Base-by-base conservation (phyloP, 2,329 filamentous ascomycete species). In the Aureobasidium lini region DNA sequence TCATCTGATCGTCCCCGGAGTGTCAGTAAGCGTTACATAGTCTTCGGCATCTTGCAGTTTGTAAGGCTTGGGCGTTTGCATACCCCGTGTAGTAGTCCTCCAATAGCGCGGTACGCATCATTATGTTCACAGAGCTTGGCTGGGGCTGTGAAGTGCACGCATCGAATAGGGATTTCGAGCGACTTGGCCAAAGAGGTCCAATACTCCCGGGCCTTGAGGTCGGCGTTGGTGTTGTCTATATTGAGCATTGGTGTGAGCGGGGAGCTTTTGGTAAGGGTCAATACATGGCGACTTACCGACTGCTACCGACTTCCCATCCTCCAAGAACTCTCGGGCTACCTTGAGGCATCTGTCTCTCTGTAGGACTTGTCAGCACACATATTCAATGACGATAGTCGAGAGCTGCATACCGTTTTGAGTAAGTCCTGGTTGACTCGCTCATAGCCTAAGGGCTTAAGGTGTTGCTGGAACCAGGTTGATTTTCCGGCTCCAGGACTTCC, bases 211-310 rank as follows among this genome's bases (percentile, higher is more conserved):
- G 87, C 90, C 56, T 89, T 87, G 10, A 79, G 71, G 73, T 95
- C 88, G 32, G 92, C 84, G 70, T 99, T 99, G n/a, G 94, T 97
- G 72, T 96, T 97, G 73, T 99, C 94, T 94, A 16, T 4, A 23
- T 44, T n/a, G 9, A n/a, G 2, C 23, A 42, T 15, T 42, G 9
- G 6, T 23, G 6, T 54, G 37, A 54, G 16, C 15, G 8, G 7
- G 16, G 13, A 18, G 11, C 9, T n/a, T 28, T 36, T 3, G n/a
- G 11, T 7, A 15, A 4, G 23, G 15, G 32, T 9, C 36, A 31
- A 10, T 10, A 11, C 8, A 28, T 6, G 29, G 10, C 9, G 2
- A 54, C 84, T 65, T 79, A 94, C 90, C 90, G 61, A 97, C 81
- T 29, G 81, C 90, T 4, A 96, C 84, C 2, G 89, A 88, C 23